phyloP scores from a whole-genome alignment of 192 early-diverging fungal species.

The Dissophora ornata region DNA sequence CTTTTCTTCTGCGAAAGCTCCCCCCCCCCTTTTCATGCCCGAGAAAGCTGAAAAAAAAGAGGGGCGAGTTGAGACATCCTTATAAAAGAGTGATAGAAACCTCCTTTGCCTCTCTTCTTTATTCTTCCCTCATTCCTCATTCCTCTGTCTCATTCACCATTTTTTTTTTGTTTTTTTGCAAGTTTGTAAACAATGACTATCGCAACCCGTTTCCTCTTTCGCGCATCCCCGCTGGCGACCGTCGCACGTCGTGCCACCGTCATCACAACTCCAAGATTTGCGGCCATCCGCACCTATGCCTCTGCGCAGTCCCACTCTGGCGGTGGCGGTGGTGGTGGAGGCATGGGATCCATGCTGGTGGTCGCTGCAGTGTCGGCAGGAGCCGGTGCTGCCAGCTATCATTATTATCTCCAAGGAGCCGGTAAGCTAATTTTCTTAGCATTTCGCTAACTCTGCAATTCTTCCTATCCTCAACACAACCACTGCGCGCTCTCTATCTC shows the following conservation, averaged over 20 bases:
- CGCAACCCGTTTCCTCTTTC: conserved; percentile 4
- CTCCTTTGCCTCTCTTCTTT: background rate
- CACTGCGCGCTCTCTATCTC: background rate
- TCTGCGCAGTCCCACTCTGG: background rate
- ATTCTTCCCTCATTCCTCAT: background rate
- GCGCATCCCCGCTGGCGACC: conserved; percentile 1
- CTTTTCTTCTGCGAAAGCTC: no score
- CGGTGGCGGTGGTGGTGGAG: conserved; percentile 8
- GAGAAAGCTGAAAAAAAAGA: no score
- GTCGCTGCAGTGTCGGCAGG: conserved; percentile 2
- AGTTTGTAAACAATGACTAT: background rate
- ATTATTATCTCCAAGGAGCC: background rate
- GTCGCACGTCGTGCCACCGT: background rate
- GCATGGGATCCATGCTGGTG: background rate
- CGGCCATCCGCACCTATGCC: conserved; percentile 11
- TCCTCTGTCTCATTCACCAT: background rate
- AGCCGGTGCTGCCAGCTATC: conserved; percentile 16
- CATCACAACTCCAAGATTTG: background rate
- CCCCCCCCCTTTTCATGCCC: no score
- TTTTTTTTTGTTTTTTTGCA: background rate
- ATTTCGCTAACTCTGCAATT: no score
- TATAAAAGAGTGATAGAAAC: no score
- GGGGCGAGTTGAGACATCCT: no score
- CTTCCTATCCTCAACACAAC: no score
- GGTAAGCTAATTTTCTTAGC: conserved; percentile 9